These are phyloP conservation scores for Coemansia sp. DNA, from an alignment of 371 early-diverging fungal genomes.

Conservation along the genomic window DNA sequence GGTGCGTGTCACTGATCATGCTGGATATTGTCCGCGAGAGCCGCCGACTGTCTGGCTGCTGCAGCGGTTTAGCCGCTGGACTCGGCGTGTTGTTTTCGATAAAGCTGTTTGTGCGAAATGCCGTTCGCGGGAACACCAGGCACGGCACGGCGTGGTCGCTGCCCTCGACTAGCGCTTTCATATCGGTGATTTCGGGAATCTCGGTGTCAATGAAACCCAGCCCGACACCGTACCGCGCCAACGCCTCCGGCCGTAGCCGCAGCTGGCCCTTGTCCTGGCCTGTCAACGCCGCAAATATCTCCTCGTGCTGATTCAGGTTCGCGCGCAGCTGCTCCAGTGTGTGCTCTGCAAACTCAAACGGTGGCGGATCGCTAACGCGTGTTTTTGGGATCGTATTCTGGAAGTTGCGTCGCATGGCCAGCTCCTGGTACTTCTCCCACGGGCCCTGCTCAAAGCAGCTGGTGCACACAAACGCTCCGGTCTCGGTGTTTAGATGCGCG, in stretches of 20 bases:
- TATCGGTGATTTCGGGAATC: constrained; percentile 16
- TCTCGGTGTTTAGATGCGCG: constrained; percentile 48
- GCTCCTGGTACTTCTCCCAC: constrained; percentile 50
- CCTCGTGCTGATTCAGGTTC: constrained; percentile 34
- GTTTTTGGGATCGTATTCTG: constrained; percentile 44
- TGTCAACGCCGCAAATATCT: constrained; percentile 34
- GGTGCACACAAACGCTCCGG: constrained; percentile 48
- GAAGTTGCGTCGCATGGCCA: constrained; percentile 40
- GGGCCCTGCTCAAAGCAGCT: constrained; percentile 51
- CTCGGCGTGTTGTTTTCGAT: constrained; percentile 14
- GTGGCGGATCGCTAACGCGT: constrained; percentile 28
- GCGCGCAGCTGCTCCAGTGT: constrained; percentile 14
- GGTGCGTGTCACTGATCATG: constrained; percentile 17
- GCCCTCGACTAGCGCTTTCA: constrained; percentile 19
- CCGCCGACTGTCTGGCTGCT: too few relatives aligned
- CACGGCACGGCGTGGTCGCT: constrained; percentile 27
- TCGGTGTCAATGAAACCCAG: constrained; percentile 34
- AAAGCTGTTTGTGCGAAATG: constrained; percentile 50
- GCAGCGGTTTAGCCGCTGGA: neutral
- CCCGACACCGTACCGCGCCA: constrained; percentile 48
- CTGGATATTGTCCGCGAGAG: constrained; percentile 10
- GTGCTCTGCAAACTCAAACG: constrained; percentile 29
- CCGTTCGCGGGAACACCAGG: constrained; percentile 50
- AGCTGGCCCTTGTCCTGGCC: constrained; percentile 40
- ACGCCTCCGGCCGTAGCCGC: constrained; percentile 25